phyloP scores from a whole-genome alignment of 2,329 filamentous ascomycete genomes.

The Samsoniella hepiali region DNA sequence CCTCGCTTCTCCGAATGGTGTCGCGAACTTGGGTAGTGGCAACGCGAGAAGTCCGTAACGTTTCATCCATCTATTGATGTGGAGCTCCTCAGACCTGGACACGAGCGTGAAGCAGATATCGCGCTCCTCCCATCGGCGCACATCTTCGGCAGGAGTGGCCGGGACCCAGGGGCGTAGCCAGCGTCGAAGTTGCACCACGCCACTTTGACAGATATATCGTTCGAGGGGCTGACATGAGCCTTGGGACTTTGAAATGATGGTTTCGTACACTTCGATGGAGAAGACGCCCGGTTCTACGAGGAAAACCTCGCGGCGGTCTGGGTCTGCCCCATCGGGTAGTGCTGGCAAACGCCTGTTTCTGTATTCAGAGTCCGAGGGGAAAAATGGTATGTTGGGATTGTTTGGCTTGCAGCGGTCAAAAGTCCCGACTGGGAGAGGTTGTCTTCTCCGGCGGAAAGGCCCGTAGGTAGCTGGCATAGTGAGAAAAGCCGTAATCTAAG shows the following conservation, averaged over 20 bases:
- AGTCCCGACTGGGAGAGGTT: background rate
- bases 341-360: background rate
- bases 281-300: background rate
- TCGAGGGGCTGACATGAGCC: background rate
- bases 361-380: background rate
- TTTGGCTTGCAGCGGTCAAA: background rate
- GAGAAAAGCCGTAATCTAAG: too few relatives aligned
- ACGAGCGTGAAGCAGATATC: background rate
- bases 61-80: background rate
- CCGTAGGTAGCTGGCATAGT: too few relatives aligned
- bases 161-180: background rate
- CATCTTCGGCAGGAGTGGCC: background rate
- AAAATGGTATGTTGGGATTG: constrained; percentile 6
- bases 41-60: background rate
- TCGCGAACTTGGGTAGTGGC: background rate
- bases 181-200: background rate
- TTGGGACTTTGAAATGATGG: background rate
- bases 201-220: background rate
- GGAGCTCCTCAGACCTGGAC: background rate
- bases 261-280: background rate
- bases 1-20: background rate
- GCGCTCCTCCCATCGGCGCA: background rate
- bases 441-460: too few relatives aligned
- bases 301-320: background rate
- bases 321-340: background rate